phyloP scores from a whole-genome alignment of 2,329 filamentous ascomycete genomes.

The Onygenales sp. region DNA sequence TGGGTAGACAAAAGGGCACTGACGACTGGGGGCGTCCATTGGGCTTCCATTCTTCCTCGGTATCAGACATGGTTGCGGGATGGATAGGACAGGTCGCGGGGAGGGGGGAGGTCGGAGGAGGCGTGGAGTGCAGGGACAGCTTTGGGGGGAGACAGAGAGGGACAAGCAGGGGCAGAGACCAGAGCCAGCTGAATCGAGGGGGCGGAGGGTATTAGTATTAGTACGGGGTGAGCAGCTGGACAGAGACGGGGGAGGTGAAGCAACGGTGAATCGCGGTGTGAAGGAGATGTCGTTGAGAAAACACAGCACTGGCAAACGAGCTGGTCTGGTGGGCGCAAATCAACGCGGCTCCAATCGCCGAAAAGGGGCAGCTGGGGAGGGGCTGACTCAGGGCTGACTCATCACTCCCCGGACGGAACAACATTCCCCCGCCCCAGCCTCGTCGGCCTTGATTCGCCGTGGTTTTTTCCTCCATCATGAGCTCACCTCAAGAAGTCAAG shows the following conservation, averaged over 20 bases:
- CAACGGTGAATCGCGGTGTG: neutral
- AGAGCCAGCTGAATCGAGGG: constrained; percentile 21
- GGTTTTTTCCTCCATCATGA: too few relatives aligned
- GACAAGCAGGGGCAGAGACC: constrained; percentile 12
- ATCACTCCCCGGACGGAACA: too few relatives aligned
- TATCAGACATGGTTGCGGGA: constrained; percentile 43
- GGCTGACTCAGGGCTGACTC: too few relatives aligned
- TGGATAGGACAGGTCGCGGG: constrained; percentile 3
- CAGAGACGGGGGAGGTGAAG: neutral
- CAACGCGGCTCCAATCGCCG: too few relatives aligned
- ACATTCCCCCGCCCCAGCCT: too few relatives aligned
- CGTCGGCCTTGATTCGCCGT: too few relatives aligned
- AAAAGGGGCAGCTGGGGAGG: too few relatives aligned
- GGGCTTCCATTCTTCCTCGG: constrained; percentile 70
- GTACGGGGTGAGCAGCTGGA: neutral
- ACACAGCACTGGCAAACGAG: too few relatives aligned
- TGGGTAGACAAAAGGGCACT: constrained; percentile 10
- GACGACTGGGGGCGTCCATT: constrained; percentile 75
- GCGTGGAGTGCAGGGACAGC: neutral
- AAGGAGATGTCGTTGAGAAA: neutral
- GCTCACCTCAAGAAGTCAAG: too few relatives aligned
- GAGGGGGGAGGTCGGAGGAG: constrained; percentile 3
- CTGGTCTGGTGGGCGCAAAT: too few relatives aligned
- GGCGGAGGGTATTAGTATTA: neutral
- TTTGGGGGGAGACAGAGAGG: neutral